A percentile compares a stretch with the other conserved stretches of the same genome.
These are phyloP conservation scores for Rhodotorula sphaerocarpa DNA, from an alignment of 768 basidiomycete species.

Conservation along the genomic window DNA sequence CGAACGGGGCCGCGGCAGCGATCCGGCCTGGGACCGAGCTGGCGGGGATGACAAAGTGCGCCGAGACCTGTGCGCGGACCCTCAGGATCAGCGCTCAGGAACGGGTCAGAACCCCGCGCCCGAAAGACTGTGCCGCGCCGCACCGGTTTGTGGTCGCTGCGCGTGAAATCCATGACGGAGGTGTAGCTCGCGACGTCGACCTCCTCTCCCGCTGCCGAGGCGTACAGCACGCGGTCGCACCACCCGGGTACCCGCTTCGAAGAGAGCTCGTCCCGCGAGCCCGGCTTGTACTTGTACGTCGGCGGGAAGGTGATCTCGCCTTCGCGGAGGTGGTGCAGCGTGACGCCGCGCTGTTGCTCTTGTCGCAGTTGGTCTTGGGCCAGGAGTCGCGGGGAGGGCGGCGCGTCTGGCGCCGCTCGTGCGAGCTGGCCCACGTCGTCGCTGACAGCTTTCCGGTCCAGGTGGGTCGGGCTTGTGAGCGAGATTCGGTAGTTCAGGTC, in stretches of 20 bases:
- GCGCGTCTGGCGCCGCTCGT: no score
- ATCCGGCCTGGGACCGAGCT: conserved; percentile 15
- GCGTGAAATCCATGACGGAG: conserved; percentile 69
- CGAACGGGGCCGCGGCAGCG: conserved; percentile 30
- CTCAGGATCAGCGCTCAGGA: no score
- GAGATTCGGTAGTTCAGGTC: conserved; percentile 48
- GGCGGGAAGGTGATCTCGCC: conserved; percentile 88
- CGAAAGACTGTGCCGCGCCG: conserved; percentile 54
- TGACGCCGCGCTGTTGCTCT: conserved; percentile 57
- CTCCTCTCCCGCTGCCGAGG: conserved; percentile 51
- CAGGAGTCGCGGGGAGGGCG: conserved; percentile 24
- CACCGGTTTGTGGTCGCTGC: conserved; percentile 93
- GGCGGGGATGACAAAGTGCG: conserved; percentile 24
- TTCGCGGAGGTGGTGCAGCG: conserved; percentile 67
- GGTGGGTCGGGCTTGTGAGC: conserved; percentile 26
- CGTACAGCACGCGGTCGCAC: conserved; percentile 86
- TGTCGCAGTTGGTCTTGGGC: conserved; percentile 44
- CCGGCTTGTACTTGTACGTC: conserved; percentile 73
- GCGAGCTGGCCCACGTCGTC: no score
- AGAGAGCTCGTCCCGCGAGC: conserved; percentile 26
- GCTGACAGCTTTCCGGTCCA: background rate
- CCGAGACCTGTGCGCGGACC: conserved; percentile 5
- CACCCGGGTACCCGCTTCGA: conserved; percentile 71
- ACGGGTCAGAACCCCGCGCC: conserved; percentile 46
- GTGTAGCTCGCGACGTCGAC: conserved; percentile 59